A percentile compares a stretch with the other conserved stretches of the same genome.
phyloP scores from a whole-genome alignment of 192 early-diverging fungal species.

The Martensiomyces pterosporus region DNA sequence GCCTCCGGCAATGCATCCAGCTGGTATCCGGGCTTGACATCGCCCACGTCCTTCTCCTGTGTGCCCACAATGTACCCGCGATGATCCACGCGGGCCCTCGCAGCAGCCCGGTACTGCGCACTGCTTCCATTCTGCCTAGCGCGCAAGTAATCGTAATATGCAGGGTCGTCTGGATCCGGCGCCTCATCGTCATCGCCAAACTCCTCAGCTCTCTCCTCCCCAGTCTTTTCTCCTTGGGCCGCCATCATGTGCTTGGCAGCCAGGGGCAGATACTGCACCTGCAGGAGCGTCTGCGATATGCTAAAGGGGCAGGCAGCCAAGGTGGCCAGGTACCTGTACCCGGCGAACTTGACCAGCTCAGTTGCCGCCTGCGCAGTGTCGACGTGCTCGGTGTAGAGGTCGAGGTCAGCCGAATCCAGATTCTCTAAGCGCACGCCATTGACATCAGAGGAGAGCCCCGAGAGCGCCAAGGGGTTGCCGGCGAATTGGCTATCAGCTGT shows the following conservation, averaged over 20 bases:
- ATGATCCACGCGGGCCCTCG: slow-evolving; percentile 34
- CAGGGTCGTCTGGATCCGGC: slow-evolving; percentile 45
- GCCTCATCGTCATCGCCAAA: slow-evolving; percentile 7
- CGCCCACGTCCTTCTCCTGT: slow-evolving; percentile 43
- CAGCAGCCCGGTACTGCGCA: slow-evolving; percentile 9
- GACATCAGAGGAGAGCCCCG: slow-evolving; percentile 3
- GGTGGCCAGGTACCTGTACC: slow-evolving; percentile 58
- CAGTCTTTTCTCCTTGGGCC: background rate
- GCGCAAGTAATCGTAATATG: slow-evolving; percentile 51
- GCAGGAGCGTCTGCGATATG: slow-evolving; percentile 63
- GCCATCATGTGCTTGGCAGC: slow-evolving; percentile 9
- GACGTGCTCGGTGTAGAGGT: slow-evolving; percentile 13
- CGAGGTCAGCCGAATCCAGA: slow-evolving; percentile 17
- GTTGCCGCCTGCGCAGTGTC: slow-evolving; percentile 49
- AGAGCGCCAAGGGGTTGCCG: slow-evolving; percentile 6
- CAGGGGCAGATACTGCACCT: slow-evolving; percentile 67
- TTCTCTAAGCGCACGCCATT: slow-evolving; percentile 5
- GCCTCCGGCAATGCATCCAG: slow-evolving; percentile 56
- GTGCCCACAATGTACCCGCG: slow-evolving; percentile 61
- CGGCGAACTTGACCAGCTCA: slow-evolving; percentile 60
- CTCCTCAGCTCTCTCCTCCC: background rate
- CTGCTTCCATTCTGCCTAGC: slow-evolving; percentile 24
- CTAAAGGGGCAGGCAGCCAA: slow-evolving; percentile 62
- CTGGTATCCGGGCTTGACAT: slow-evolving; percentile 57
- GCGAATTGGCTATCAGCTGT: background rate